A percentile compares a stretch with the other conserved stretches of the same genome.
Evolutionary conservation across 2,329 filamentous ascomycete species (phyloP).

Genomic region (Colletotrichum neosansevieriae): DNA sequence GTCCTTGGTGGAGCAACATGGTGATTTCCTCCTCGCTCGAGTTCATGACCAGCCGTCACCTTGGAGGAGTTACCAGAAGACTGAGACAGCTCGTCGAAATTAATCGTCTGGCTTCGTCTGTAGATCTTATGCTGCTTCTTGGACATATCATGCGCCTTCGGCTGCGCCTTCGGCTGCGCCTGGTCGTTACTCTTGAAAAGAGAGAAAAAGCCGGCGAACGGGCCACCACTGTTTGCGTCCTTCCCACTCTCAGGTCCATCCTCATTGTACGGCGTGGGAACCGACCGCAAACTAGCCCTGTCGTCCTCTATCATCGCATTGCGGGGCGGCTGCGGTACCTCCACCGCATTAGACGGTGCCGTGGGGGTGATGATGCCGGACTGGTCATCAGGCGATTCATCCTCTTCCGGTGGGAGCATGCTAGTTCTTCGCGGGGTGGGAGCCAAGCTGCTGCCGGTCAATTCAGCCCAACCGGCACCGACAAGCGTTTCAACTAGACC

Average conservation of each 20-base stretch:
- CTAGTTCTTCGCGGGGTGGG: constrained; percentile 57
- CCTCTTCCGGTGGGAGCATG: constrained; percentile 52
- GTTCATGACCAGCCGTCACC: constrained; percentile 64
- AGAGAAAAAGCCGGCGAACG: constrained; percentile 75
- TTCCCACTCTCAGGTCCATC: constrained; percentile 29
- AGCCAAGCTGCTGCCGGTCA: constrained; percentile 78
- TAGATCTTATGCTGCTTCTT: constrained; percentile 78
- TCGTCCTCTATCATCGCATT: constrained; percentile 78
- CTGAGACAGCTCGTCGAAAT: constrained; percentile 54
- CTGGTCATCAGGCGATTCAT: constrained; percentile 28
- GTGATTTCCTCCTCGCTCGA: constrained; percentile 56
- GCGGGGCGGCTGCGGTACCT: constrained; percentile 78
- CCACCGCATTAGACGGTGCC: constrained; percentile 55
- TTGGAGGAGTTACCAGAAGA: constrained; percentile 52
- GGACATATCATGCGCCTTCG: constrained; percentile 61
- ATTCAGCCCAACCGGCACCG: constrained; percentile 93
- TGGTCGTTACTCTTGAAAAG: constrained; percentile 75
- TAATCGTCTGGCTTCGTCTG: constrained; percentile 81
- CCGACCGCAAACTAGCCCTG: constrained; percentile 65
- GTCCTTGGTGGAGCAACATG: constrained; percentile 85
- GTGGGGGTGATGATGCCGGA: constrained; percentile 40
- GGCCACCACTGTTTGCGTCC: constrained; percentile 54
- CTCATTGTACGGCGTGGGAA: constrained; percentile 51
- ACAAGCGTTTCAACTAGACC: constrained; percentile 93
- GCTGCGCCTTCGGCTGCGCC: constrained; percentile 53